phyloP scores from a whole-genome alignment of 768 basidiomycete genomes.

The Leucogyrophana mollusca region DNA sequence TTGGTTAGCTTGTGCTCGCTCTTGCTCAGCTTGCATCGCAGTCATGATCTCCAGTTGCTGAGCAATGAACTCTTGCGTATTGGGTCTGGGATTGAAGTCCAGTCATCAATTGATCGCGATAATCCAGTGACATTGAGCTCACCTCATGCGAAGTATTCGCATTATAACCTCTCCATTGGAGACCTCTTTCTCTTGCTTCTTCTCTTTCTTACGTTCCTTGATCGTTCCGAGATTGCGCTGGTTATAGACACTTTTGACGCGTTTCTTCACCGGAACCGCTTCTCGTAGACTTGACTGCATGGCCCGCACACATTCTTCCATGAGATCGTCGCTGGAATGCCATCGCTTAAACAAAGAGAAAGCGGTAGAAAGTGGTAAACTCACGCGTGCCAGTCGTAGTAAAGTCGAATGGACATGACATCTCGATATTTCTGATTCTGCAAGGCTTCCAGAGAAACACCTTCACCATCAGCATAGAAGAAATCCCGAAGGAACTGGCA shows the following conservation, averaged over 20 bases:
- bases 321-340: conserved; percentile 63
- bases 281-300: conserved; percentile 86
- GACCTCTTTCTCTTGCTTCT: conserved; percentile 75
- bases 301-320: conserved; percentile 95
- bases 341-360: conserved; percentile 2
- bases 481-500: conserved; percentile 87
- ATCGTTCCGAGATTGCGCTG: conserved; percentile 97
- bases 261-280: conserved; percentile 76
- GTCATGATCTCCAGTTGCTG: conserved; percentile 84
- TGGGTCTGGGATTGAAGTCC: conserved; percentile 45
- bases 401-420: conserved; percentile 83
- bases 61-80: conserved; percentile 82
- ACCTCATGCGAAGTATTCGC: conserved; percentile 95
- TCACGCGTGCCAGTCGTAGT: conserved; percentile 95
- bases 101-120: not conserved
- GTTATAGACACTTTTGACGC: conserved; percentile 88
- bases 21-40: conserved; percentile 81
- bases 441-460: conserved; percentile 78
- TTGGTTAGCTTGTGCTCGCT: conserved; percentile 61
- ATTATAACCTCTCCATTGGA: conserved; percentile 88
- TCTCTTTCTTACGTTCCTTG: conserved; percentile 89
- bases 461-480: conserved; percentile 93
- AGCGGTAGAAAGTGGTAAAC: conserved; percentile 24
- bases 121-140: conserved; percentile 14
- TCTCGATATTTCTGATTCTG: conserved; percentile 97